Percentiles rank a stretch among this genome's conserved stretches.
Evolutionary conservation across 805 yeast genomes (phyloP).

Genomic region (Starmerella gropengiesseri): DNA sequence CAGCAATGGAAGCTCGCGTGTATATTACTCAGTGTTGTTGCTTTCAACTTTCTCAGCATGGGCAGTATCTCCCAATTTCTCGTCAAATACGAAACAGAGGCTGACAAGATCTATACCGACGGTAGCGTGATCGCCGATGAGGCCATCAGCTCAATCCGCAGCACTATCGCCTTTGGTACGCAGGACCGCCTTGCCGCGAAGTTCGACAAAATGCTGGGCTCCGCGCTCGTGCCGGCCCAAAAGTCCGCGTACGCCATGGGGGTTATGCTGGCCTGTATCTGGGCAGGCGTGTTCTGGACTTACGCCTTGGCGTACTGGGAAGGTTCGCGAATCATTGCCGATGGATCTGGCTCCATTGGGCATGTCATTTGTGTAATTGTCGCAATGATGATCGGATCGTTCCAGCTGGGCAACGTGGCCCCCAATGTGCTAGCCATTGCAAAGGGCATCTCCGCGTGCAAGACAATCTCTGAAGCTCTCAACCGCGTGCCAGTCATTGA

Average conservation of each 20-base stretch:
- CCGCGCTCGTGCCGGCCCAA: constrained; percentile 24
- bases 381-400: constrained; percentile 36
- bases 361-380: constrained; percentile 31
- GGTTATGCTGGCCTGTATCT: constrained; percentile 31
- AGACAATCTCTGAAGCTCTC: constrained; percentile 35
- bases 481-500: constrained; percentile 36
- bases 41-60: constrained; percentile 28
- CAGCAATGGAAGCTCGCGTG: constrained; percentile 31
- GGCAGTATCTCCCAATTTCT: constrained; percentile 27
- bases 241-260: constrained; percentile 27
- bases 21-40: constrained; percentile 30
- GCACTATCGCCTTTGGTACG: constrained; percentile 35
- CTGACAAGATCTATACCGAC: constrained; percentile 24
- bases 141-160: constrained; percentile 33
- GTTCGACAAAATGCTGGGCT: constrained; percentile 27
- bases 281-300: constrained; percentile 30
- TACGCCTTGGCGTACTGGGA: constrained; percentile 37
- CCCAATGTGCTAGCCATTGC: constrained; percentile 33
- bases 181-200: constrained; percentile 30
- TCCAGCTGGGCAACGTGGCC: constrained; percentile 34
- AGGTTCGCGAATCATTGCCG: constrained; percentile 32
- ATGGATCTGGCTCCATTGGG: constrained; percentile 30
- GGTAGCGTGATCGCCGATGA: constrained; percentile 36
- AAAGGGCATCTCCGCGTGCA: constrained; percentile 34
- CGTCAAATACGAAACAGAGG: constrained; percentile 24